Evolutionary conservation across 106 monocot species (phyloP).

Genomic region (Apostasia ramifera): DNA sequence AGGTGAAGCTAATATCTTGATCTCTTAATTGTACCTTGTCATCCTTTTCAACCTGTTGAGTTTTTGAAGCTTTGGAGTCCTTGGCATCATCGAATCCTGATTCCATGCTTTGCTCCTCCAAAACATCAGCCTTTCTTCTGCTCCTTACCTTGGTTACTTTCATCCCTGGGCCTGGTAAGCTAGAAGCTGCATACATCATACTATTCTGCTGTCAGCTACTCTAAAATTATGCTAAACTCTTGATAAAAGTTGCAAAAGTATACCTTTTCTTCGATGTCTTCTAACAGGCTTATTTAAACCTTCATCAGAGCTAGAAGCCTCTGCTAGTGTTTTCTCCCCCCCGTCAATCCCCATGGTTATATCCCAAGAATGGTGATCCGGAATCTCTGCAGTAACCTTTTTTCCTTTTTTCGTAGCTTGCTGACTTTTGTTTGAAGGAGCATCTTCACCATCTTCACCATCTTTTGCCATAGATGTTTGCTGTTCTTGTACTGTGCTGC

Average conservation of each 20-base stretch:
- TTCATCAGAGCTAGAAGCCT: constrained; percentile 14
- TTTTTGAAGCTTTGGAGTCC: background rate
- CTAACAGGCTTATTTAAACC: constrained; percentile 30
- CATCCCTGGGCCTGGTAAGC: constrained; percentile 18
- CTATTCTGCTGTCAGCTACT: background rate
- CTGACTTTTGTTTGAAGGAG: constrained; percentile 18
- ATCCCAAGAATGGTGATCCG: constrained; percentile 13
- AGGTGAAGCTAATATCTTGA: constrained; percentile 47
- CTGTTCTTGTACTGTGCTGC: constrained; percentile 13
- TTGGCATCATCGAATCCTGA: constrained; percentile 13
- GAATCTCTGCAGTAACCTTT: constrained; percentile 24
- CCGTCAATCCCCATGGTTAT: background rate
- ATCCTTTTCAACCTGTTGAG: constrained; percentile 10
- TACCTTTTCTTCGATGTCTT: constrained; percentile 65
- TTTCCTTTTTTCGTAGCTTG: constrained; percentile 47
- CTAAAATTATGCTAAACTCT: background rate
- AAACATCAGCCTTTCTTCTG: constrained; percentile 21
- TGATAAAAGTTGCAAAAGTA: background rate
- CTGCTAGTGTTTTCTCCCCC: constrained; percentile 5
- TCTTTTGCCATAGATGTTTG: constrained; percentile 20
- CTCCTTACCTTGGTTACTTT: constrained; percentile 32
- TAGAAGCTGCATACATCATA: constrained; percentile 28
- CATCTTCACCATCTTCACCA: background rate
- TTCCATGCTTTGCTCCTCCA: constrained; percentile 12
- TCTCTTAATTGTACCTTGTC: constrained; percentile 16